Evolutionary conservation across 1,284 basidiomycete species (phyloP), one percentile per base, ranked within the genome.

Genomic region (Xerocomus minutiporus): DNA sequence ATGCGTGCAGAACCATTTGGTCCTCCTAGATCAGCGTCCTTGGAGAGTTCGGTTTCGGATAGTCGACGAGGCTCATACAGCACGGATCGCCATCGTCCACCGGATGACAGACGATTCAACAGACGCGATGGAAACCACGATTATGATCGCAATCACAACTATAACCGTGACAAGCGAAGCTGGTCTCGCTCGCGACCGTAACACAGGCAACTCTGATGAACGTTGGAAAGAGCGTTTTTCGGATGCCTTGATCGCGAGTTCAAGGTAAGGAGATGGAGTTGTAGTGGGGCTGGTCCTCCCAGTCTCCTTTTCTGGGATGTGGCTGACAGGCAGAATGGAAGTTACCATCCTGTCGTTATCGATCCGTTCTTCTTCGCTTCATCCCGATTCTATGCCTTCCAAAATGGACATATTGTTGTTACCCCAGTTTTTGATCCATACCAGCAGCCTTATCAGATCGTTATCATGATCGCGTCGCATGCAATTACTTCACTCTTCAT

Each of bases 1-100:
- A 53, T 46, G 20, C 57, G 63, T 3, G 64, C 64, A 40, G 62
- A 64, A 52, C 62, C 54, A 4, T 45, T 62, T 29, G 55, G 54
- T 23, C 59, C 54, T 28, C 45, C 62, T 11, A 51, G 60, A 52
- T 57, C 67, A 31, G 15, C 31, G 4, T 56, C 68, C 1, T 66
- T 47, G 3, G 56, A 58, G 12, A 53, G 60, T 28, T 34, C 46
- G 3, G 23, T 12, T 31, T 41, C 34, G 11, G 62, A 68, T 31
- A 44, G 58, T 34, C 61, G 59, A 35, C 56, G 67, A 45, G 57
- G 54, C 15, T 35, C 58, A 28, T 47, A 68, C 9, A 25, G 25
- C 42, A 48, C 31, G 7, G 55, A 55, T 40, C 60, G 57, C 25
- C 51, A 20, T 42, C 52, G 46, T 46, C 29, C 39, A 23, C 1